These are phyloP conservation scores for Hypoxylon sp. DNA, from an alignment of 2,329 filamentous ascomycete genomes.

Conservation along the genomic window DNA sequence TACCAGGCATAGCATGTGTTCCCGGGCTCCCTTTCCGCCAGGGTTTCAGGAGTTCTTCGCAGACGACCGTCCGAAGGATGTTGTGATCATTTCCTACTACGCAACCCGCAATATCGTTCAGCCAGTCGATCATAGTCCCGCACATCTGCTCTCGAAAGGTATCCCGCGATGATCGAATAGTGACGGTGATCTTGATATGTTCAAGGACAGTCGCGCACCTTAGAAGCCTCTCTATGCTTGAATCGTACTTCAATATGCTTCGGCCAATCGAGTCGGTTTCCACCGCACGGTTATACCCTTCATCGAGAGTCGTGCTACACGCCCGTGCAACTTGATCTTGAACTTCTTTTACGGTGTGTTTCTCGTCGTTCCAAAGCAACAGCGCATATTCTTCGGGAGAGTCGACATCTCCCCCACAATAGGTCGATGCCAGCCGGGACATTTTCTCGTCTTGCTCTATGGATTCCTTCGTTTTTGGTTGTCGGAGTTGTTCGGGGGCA, in stretches of 20 bases:
- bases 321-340: constrained; percentile 90
- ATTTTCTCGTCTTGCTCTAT: constrained; percentile 85
- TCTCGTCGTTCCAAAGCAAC: constrained; percentile 97
- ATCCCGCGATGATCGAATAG: constrained; percentile 91
- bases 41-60: constrained; percentile 89
- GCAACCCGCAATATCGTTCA: constrained; percentile 92
- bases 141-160: constrained; percentile 99
- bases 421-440: constrained; percentile 82
- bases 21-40: constrained; percentile 91
- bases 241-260: constrained; percentile 84
- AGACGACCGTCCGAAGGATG: constrained; percentile 85
- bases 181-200: constrained; percentile 95
- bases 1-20: constrained; percentile 82
- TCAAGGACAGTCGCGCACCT: constrained; percentile 88
- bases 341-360: constrained; percentile 95
- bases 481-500: constrained; percentile 92
- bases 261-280: constrained; percentile 92
- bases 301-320: constrained; percentile 78
- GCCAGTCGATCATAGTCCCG: constrained; percentile 96
- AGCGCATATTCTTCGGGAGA: constrained; percentile 84
- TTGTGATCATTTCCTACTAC: constrained; percentile 84
- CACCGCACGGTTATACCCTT: constrained; percentile 82
- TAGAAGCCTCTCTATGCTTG: constrained; percentile 80
- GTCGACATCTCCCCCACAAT: constrained; percentile 78
- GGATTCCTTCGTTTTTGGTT: constrained; percentile 85